Conservation (phyloP, 106 monocot genomes). For the Acorus gramineus region DNA sequence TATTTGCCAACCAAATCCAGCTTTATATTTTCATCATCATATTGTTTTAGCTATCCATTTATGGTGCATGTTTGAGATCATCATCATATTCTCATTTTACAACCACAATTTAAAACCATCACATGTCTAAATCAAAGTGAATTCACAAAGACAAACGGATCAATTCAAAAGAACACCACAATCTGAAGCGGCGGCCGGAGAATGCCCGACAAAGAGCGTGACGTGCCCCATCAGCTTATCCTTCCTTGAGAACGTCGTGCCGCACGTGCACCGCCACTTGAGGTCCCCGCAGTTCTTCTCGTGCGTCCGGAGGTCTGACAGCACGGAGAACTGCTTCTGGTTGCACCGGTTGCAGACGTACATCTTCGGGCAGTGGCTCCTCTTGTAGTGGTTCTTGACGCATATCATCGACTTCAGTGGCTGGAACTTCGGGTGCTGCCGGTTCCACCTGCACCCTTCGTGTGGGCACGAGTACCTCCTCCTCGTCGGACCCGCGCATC, state of each 20-base stretch:
- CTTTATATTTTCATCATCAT: too few relatives aligned
- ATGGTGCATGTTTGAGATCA: too few relatives aligned
- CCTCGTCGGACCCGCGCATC: background rate
- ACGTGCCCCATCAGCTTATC: constrained; percentile 77
- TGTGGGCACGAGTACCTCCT: constrained; percentile 46
- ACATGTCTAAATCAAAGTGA: too few relatives aligned
- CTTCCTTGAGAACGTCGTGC: constrained; percentile 64
- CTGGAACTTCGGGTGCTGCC: constrained; percentile 35
- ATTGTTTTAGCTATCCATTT: too few relatives aligned
- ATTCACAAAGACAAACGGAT: too few relatives aligned
- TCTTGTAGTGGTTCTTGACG: constrained; percentile 50
- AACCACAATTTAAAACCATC: too few relatives aligned
- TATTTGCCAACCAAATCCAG: too few relatives aligned
- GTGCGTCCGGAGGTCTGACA: constrained; percentile 50
- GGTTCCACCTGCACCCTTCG: constrained; percentile 52
- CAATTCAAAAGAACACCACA: too few relatives aligned
- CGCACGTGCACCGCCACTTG: constrained; percentile 60
- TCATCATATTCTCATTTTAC: too few relatives aligned
- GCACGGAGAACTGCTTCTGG: constrained; percentile 48
- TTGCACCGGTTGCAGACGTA: constrained; percentile 39
- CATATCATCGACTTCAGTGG: constrained; percentile 55
- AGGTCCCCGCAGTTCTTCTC: constrained; percentile 44
- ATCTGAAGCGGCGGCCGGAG: constrained; percentile 11
- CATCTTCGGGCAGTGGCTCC: constrained; percentile 64
- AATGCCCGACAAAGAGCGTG: constrained; percentile 46